Evolutionary conservation across 1,284 basidiomycete species (phyloP).

Genomic region (Chondrostereum purpureum): DNA sequence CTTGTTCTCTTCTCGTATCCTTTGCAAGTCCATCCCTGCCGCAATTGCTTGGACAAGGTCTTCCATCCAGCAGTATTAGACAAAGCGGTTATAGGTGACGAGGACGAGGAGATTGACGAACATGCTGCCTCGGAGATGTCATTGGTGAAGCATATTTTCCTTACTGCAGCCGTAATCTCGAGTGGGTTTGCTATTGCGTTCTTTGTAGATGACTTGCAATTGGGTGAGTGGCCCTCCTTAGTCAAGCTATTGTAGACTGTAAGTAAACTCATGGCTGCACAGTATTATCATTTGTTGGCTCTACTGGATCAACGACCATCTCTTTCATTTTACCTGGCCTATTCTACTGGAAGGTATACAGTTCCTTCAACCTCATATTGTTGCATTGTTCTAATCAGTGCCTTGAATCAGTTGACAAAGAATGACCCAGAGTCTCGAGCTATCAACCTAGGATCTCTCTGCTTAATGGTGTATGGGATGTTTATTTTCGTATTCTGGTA

Average conservation of each 20-base stretch:
- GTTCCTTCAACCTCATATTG: not conserved
- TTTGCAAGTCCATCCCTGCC: constrained; percentile 88
- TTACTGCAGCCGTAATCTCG: constrained; percentile 71
- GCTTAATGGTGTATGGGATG: constrained; percentile 71
- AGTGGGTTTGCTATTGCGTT: constrained; percentile 75
- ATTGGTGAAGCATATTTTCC: constrained; percentile 60
- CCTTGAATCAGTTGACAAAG: constrained; percentile 57
- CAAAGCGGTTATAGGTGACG: constrained; percentile 26
- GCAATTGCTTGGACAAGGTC: constrained; percentile 90
- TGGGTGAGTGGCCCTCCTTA: constrained; percentile 52
- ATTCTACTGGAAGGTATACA: constrained; percentile 71
- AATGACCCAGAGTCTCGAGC: constrained; percentile 51
- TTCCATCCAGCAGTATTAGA: constrained; percentile 43
- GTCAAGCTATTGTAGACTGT: not conserved
- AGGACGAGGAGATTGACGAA: constrained; percentile 37
- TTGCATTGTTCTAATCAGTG: not conserved
- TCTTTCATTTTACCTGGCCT: constrained; percentile 94
- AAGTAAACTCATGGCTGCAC: constrained; percentile 6
- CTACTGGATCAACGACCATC: constrained; percentile 94
- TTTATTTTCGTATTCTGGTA: constrained; percentile 85
- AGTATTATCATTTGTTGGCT: constrained; percentile 95
- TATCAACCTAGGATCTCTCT: constrained; percentile 60
- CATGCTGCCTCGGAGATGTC: constrained; percentile 63
- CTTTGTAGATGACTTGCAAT: constrained; percentile 75
- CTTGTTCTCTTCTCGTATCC: constrained; percentile 91